phyloP scores from a whole-genome alignment of 257 asterid species.

The Apocynum venetum region DNA sequence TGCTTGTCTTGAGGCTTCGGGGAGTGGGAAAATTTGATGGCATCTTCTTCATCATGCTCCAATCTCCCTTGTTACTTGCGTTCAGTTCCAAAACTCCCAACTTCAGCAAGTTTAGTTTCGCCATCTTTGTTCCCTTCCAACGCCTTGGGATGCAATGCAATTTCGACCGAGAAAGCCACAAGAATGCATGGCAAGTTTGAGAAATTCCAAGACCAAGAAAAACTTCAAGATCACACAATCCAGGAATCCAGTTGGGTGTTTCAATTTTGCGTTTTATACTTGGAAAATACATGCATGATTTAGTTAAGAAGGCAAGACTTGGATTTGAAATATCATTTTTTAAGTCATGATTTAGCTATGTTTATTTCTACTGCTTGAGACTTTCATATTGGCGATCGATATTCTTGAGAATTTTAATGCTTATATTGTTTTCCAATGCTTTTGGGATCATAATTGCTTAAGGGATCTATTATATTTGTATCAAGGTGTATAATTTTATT shows the following conservation, averaged over 20 bases:
- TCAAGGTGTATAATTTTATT: background rate
- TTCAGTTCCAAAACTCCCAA: constrained; percentile 32
- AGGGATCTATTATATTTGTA: background rate
- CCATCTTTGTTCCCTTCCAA: constrained; percentile 20
- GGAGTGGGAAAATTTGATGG: constrained; percentile 32
- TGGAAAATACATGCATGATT: background rate
- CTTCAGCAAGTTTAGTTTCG: constrained; percentile 30
- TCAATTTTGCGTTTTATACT: background rate
- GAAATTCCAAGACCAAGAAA: constrained; percentile 56
- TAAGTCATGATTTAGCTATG: background rate
- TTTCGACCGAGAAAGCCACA: constrained; percentile 27
- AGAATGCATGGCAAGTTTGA: constrained; percentile 65
- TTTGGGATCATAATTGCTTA: background rate
- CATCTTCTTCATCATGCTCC: constrained; percentile 43
- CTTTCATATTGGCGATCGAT: background rate
- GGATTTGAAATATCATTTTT: background rate
- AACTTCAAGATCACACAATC: constrained; percentile 19
- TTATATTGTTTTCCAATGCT: background rate
- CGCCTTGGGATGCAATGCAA: constrained; percentile 19
- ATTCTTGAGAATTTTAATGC: background rate
- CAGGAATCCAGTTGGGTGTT: constrained; percentile 36
- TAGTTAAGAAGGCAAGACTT: background rate
- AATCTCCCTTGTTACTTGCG: constrained; percentile 28
- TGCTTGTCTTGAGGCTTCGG: background rate
- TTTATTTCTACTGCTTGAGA: background rate